Evolutionary conservation across 192 early-diverging fungal species (phyloP), one percentile per base, ranked within the genome.

Genomic region (Mortierella antarctica): DNA sequence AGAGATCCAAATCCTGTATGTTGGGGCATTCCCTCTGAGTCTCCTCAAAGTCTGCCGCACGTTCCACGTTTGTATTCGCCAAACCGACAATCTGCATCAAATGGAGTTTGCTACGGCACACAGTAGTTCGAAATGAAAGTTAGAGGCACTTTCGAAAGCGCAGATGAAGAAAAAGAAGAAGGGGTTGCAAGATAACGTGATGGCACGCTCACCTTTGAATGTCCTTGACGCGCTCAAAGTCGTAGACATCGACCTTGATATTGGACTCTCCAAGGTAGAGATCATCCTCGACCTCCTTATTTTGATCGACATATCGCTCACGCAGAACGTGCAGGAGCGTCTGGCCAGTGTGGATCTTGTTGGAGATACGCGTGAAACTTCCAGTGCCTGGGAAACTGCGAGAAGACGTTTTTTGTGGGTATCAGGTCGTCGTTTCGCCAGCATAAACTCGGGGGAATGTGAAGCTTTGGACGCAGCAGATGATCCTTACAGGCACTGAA

Each of bases 1-100:
- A 88, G 10, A 90, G 66, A 79, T 90, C 87, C 47, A 89, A 46
- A 55, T 88, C 87, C 8, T 81, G 63, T n/a, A 90, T 88, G 17
- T 67, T 67, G 70, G 82, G 82, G 31, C 76, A 70, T 4, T 71
- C 70, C 21, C 62, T 63, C 48, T 77, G 58, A 18, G 84, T 86
- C 51, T 79, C 86, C 1, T 79, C 76, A 44, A 70, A 78, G 10
- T 57, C 64, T 7, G 67, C 80, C 5, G 85, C 84, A 54, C 13
- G 54, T 5, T 67, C 67, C 39, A 87, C 71, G 55, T 86, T 84
- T 7, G 80, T 83, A 46, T 82, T 70, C 21, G 86, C 80, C 14
- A 87, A 56, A 2, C 86, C 86, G 8, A 83, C 70, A 23, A 70
- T 62, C 17, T 59, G 62, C 77, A 80, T 80, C 59, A 72, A 61